These are phyloP conservation scores for Teunomyces aglyptinius DNA, from an alignment of 805 yeast species.

Conservation along the genomic window DNA sequence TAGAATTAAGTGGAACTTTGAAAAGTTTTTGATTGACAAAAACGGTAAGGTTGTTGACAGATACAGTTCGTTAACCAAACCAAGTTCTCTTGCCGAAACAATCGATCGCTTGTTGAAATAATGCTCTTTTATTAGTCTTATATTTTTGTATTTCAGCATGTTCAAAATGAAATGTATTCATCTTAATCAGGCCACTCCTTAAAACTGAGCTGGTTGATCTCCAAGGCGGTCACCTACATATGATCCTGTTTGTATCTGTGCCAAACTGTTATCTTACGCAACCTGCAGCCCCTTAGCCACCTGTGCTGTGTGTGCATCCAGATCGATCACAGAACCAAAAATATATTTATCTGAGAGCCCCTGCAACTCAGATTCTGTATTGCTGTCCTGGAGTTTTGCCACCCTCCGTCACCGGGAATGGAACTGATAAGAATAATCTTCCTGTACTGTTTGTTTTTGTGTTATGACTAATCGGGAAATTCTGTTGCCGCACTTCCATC, in stretches of 20 bases:
- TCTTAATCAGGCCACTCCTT: neutral
- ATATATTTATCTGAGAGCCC: neutral
- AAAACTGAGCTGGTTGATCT: no score
- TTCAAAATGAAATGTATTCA: neutral
- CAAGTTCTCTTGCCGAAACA: constrained; percentile 28
- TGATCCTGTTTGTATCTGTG: neutral
- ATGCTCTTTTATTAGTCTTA: neutral
- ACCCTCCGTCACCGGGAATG: neutral
- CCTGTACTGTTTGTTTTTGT: neutral
- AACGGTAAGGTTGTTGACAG: constrained; percentile 45
- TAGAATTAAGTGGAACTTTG: constrained; percentile 46
- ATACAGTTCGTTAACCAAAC: constrained; percentile 65
- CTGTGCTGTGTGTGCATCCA: neutral
- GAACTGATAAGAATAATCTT: neutral
- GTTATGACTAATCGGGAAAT: constrained; percentile 1
- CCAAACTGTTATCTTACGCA: neutral
- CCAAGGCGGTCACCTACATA: no score
- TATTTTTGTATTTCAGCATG: neutral
- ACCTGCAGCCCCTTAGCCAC: neutral
- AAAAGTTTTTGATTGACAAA: constrained; percentile 41
- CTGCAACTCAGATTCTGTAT: neutral
- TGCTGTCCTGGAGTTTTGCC: neutral
- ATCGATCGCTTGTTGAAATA: constrained; percentile 56
- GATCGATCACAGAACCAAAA: neutral
- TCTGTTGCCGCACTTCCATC: neutral